Conservation (phyloP, 169 alveolate species). For the Cryptosporidium ubiquitum region DNA sequence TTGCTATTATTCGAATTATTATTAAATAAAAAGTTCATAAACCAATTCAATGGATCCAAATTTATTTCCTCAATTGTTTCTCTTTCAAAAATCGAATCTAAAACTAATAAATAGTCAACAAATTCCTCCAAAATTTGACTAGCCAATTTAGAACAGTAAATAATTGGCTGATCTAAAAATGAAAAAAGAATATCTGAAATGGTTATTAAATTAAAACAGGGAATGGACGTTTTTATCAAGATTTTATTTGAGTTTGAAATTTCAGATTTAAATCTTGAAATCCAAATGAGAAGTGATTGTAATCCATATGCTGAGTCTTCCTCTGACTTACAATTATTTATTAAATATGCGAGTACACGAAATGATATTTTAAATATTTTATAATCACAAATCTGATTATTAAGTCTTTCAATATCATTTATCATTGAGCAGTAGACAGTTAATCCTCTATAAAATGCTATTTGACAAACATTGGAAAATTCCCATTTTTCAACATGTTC, state of each 20-base stretch:
- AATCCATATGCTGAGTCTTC: slow-evolving; percentile 7
- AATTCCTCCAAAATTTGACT: slow-evolving; percentile 40
- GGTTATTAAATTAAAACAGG: background rate
- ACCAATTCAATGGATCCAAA: slow-evolving; percentile 34
- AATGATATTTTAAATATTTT: background rate
- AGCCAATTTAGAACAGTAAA: slow-evolving; percentile 4
- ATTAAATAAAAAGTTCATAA: slow-evolving; percentile 1
- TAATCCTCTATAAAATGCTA: slow-evolving; percentile 39
- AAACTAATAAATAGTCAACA: slow-evolving; percentile 3
- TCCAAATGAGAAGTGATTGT: slow-evolving; percentile 22
- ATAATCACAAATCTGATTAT: background rate
- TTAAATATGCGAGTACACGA: background rate
- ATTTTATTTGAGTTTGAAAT: background rate
- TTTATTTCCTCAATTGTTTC: background rate
- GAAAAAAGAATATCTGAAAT: slow-evolving; percentile 7
- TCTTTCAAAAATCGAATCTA: background rate
- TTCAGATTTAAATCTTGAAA: slow-evolving; percentile 34
- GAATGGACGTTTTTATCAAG: background rate
- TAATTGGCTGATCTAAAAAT: slow-evolving; percentile 19
- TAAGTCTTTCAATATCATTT: background rate
- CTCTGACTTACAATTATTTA: background rate
- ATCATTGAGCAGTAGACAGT: slow-evolving; percentile 14
- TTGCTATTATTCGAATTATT: slow-evolving; percentile 17
- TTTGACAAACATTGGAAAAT: background rate
- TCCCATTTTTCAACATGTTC: background rate